Percentiles rank a stretch among this genome's conserved stretches.
These are phyloP conservation scores for Alternaria hordeiaustralica DNA, from an alignment of 2,329 filamentous ascomycete genomes.

Conservation along the genomic window DNA sequence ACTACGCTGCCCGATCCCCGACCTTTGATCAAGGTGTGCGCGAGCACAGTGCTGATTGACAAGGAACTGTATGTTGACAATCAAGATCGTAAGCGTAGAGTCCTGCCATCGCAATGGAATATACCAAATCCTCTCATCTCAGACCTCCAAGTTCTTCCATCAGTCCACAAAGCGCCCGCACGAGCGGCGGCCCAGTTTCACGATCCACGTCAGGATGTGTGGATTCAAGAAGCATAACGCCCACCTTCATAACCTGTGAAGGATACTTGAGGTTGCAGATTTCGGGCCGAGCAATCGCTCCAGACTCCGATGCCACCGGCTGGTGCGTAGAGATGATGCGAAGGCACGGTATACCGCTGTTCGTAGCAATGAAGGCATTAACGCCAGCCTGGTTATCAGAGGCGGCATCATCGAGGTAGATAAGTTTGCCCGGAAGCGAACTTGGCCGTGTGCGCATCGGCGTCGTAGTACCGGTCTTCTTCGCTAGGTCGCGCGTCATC, in stretches of 20 bases:
- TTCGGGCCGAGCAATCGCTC: not conserved
- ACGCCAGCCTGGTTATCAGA: slow-evolving; percentile 11
- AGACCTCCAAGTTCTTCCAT: slow-evolving; percentile 3
- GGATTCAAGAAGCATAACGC: slow-evolving; percentile 22
- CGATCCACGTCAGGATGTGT: slow-evolving; percentile 25
- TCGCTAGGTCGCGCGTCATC: slow-evolving; percentile 23
- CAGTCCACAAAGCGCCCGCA: slow-evolving; percentile 25
- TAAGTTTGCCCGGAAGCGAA: not conserved
- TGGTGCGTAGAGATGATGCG: not conserved
- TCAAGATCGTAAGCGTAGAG: not conserved
- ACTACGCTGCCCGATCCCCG: not conserved
- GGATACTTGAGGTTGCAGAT: slow-evolving; percentile 20
- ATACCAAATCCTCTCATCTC: not conserved
- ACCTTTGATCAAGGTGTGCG: not conserved
- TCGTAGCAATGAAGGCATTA: slow-evolving; percentile 17
- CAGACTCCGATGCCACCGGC: not conserved
- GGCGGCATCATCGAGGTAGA: slow-evolving; percentile 17
- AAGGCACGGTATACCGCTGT: slow-evolving; percentile 16
- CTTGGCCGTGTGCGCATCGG: not conserved
- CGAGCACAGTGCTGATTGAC: not conserved
- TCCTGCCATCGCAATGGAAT: not conserved
- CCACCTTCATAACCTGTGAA: slow-evolving; percentile 25
- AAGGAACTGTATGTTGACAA: not conserved
- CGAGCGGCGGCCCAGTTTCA: slow-evolving; percentile 21
- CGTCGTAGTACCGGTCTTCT: slow-evolving; percentile 12